Evolutionary conservation across 306 rosid genomes (phyloP).

Genomic region (Lagenaria siceraria): DNA sequence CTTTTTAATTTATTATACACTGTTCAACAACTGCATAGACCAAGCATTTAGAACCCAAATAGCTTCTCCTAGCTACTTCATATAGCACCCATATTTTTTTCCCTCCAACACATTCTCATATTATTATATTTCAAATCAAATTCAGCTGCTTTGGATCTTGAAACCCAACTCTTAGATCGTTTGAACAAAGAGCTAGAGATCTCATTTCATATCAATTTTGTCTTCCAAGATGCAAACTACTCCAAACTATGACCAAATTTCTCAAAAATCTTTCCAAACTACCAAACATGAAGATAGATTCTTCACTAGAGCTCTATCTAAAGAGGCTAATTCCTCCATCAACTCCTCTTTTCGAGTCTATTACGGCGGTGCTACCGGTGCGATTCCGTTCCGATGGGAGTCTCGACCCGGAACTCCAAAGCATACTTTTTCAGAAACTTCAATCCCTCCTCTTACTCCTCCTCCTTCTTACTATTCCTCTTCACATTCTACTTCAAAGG

Average conservation of each 20-base stretch:
- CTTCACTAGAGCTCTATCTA: conserved; percentile 20
- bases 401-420: conserved; percentile 54
- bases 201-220: not conserved
- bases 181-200: not conserved
- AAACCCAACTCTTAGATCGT: not conserved
- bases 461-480: conserved; percentile 33
- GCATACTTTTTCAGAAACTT: conserved; percentile 16
- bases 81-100: not conserved
- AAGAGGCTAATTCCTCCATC: conserved; percentile 18
- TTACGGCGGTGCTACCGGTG: conserved; percentile 36
- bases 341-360: conserved; percentile 39
- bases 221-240: conserved; percentile 6
- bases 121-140: not conserved
- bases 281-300: conserved; percentile 10
- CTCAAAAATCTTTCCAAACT: conserved; percentile 5
- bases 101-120: too few relatives aligned
- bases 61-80: not conserved
- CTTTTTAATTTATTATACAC: not conserved
- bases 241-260: not conserved
- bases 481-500: not conserved
- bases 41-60: not conserved
- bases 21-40: not conserved
- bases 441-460: conserved; percentile 41
- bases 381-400: conserved; percentile 48
- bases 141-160: conserved; percentile 3